Conservation (phyloP, 2,329 filamentous ascomycete species). For the Diaporthe capsici region DNA sequence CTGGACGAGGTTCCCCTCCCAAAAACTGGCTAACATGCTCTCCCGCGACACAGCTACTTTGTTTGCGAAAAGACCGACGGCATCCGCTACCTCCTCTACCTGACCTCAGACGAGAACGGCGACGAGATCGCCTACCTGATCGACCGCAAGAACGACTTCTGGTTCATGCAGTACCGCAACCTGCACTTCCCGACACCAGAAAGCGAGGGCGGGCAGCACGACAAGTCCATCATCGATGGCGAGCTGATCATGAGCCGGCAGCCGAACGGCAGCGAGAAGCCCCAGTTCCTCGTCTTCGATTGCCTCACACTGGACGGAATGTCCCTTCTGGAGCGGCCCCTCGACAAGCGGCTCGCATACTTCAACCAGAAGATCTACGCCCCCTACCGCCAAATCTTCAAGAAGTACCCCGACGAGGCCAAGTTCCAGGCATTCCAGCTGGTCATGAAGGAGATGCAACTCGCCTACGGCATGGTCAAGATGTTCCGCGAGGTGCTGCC, state of each 20-base stretch:
- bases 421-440: conserved; percentile 83
- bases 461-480: conserved; percentile 89
- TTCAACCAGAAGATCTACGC: conserved; percentile 83
- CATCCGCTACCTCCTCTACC: conserved; percentile 94
- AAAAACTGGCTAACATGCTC: neutral
- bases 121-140: conserved; percentile 89
- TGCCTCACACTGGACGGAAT: conserved; percentile 86
- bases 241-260: conserved; percentile 91
- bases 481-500: conserved; percentile 93
- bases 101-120: conserved; percentile 74
- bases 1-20: neutral
- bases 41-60: conserved; percentile 77
- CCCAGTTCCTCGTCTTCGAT: conserved; percentile 94
- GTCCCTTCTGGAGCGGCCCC: conserved; percentile 80
- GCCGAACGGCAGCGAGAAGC: conserved; percentile 74
- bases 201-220: conserved; percentile 78
- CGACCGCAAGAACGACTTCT: conserved; percentile 98
- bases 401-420: conserved; percentile 77
- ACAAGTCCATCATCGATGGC: conserved; percentile 87
- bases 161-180: conserved; percentile 77
- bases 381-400: conserved; percentile 76
- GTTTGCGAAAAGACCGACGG: conserved; percentile 99
- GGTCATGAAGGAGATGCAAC: conserved; percentile 90
- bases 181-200: conserved; percentile 85
- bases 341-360: conserved; percentile 91